Evolutionary conservation across 106 monocot genomes (phyloP).

Genomic region (Apostasia shenzhenica): DNA sequence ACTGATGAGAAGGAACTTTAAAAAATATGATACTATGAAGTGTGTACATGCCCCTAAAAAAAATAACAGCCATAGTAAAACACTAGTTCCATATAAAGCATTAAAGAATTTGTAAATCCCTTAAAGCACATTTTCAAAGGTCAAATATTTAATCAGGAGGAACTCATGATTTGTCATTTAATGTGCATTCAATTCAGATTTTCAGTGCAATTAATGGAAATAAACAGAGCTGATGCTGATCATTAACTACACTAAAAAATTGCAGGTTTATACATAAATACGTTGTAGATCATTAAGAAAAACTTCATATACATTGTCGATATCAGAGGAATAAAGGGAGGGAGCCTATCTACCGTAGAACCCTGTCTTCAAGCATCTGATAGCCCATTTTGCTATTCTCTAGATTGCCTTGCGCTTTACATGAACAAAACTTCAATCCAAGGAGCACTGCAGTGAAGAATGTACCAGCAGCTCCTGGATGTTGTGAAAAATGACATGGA

Average conservation of each 20-base stretch:
- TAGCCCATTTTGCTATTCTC: constrained; percentile 68
- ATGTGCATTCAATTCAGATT: no score
- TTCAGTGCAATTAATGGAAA: no score
- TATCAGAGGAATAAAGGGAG: background rate
- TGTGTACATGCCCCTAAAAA: no score
- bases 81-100: background rate
- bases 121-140: background rate
- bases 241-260: no score
- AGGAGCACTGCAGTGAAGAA: constrained; percentile 98
- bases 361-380: constrained; percentile 79
- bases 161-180: no score
- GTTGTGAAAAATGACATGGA: constrained; percentile 70
- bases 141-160: no score
- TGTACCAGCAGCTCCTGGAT: constrained; percentile 93
- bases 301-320: no score
- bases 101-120: background rate
- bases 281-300: no score
- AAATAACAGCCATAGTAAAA: background rate
- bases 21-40: no score
- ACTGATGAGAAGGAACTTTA: background rate
- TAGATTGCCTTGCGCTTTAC: constrained; percentile 74
- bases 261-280: no score
- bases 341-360: constrained; percentile 52
- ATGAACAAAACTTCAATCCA: constrained; percentile 89
- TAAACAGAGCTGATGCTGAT: no score